Evolutionary conservation across 140 eudicot species (phyloP).

Genomic region (Flaveria floridana): DNA sequence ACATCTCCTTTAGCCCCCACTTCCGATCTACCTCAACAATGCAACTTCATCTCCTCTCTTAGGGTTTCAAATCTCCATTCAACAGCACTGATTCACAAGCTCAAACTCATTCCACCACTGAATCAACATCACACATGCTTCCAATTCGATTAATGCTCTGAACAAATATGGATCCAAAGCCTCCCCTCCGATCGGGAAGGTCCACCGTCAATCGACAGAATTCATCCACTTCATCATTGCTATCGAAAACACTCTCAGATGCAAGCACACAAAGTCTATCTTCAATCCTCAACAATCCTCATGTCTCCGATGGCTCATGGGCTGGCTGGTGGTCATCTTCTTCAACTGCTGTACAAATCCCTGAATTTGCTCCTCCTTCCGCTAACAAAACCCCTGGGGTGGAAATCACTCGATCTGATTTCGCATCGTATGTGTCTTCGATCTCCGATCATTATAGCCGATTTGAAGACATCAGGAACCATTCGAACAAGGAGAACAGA

Average conservation of each 20-base stretch:
- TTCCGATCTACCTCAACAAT: slow-evolving; percentile 24
- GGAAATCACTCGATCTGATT: slow-evolving; percentile 59
- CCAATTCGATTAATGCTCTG: too few species aligned
- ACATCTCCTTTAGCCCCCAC: slow-evolving; percentile 21
- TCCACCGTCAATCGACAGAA: too few species aligned
- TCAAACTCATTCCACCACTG: too few species aligned
- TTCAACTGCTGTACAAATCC: slow-evolving; percentile 49
- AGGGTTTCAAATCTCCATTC: slow-evolving; percentile 12
- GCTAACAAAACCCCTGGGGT: slow-evolving; percentile 45
- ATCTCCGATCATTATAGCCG: slow-evolving; percentile 49
- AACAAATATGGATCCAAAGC: too few species aligned
- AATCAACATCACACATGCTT: too few species aligned
- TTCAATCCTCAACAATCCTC: slow-evolving; percentile 83
- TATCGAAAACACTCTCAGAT: slow-evolving; percentile 49
- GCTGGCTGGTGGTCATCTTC: slow-evolving; percentile 80
- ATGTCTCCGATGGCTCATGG: slow-evolving; percentile 55
- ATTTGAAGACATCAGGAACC: slow-evolving; percentile 58
- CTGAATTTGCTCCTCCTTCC: slow-evolving; percentile 56
- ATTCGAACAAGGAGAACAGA: slow-evolving; percentile 36
- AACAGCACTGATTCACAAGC: not conserved
- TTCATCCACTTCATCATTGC: too few species aligned
- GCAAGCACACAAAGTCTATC: slow-evolving; percentile 62
- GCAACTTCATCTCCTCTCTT: not conserved
- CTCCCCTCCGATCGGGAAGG: too few species aligned
- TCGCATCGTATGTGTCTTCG: slow-evolving; percentile 42